Base-by-base conservation (phyloP, 2,329 filamentous ascomycete genomes). In the Huntiella moniliformis region DNA sequence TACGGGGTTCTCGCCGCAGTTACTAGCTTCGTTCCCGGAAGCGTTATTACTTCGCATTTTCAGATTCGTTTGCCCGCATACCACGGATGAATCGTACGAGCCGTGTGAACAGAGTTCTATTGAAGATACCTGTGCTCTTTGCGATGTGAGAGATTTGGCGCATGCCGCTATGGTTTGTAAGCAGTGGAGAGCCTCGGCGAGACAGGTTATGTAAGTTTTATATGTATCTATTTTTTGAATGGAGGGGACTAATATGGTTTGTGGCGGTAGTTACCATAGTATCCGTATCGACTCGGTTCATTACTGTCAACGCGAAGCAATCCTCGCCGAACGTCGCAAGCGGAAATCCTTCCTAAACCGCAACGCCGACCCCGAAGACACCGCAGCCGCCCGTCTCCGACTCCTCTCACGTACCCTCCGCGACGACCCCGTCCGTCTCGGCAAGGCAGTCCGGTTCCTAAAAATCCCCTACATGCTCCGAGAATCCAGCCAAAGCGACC, bases 401-500 rank as follows among this genome's bases (percentile, higher is more conserved):
- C 70, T 94, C 47, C 72, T 96, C 40, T 82, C 80, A 57, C 76
- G 85, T 51, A 85, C 86, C 1, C 74, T 95, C 42, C 77, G 86
- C 51, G 82, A 88, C 42, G 79, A 86, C 51, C 73, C 76, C 16
- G 74, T 70, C 6, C 65, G 70, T 18, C 64, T 93, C 39, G 85
- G 79, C 32, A 66, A 71, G 46, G 66, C 75, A 37, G 83, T 94
- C 4, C 65, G 79, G 56, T 86, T 79, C 54, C 68, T 96, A 56
- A 93, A 94, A 66, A 77, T 85, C 49, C 85, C 88, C 5, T 95
- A 94, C 61, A 95, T 95, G 88, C 79, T 88, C 45, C 77, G 88
- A 48, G 85, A 95, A 64, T 82, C 82, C 1, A 82, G 74, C 58
- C 85, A 91, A 58, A 73, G 82, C 45, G 82, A 88, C 52, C 72